Base-by-base conservation (phyloP, 495 filamentous ascomycete species). In the Staphylotrichum tortipilum region DNA sequence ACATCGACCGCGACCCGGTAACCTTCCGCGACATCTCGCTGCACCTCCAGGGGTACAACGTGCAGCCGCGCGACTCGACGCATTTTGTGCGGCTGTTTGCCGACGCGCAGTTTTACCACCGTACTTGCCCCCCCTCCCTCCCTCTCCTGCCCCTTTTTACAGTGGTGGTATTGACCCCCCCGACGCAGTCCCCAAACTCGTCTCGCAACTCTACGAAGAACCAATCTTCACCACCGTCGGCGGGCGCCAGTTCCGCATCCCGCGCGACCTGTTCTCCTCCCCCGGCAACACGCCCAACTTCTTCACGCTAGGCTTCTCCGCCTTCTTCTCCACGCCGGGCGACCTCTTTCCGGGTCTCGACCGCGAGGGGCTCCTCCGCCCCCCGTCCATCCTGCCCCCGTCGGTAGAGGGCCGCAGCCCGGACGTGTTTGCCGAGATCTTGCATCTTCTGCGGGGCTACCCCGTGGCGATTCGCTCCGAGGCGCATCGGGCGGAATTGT, bases 271-370 rank as follows among this genome's bases (percentile, higher is more conserved):
- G 50, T 94, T 98, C 68, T 29, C 38, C 10, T 72, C 74, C 21
- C 87, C 86, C 10, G 91, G 92, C 4, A 88, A 98, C 65, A 82
- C 81, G 24, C 89, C 89, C 6, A 98, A 98, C 67, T 98, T 90
- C 77, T 98, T 98, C 72, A 82, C 88, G 6, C 78, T 98, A 7
- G 91, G 91, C 44, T 95, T 95, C 61, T 83, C 83, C 10, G 80
- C 89, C 60, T 94, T 94, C 73, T 94, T 96, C 68, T 79, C 81
- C 22, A 80, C 80, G 1, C 86, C 86, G 3, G 69, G 78, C 21
- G 83, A 94, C 56, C 76, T 89, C 36, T 95, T 95, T 58, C 91
- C 91, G 0, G 92, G 92, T 2, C 77, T 96, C 1, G 78, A 89
- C 40, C 78, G 85, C 15, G 76, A 80, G 45, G 81, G 81, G 15